Base-by-base conservation (phyloP, 257 asterid genomes). In the Solanum sejunctum region DNA sequence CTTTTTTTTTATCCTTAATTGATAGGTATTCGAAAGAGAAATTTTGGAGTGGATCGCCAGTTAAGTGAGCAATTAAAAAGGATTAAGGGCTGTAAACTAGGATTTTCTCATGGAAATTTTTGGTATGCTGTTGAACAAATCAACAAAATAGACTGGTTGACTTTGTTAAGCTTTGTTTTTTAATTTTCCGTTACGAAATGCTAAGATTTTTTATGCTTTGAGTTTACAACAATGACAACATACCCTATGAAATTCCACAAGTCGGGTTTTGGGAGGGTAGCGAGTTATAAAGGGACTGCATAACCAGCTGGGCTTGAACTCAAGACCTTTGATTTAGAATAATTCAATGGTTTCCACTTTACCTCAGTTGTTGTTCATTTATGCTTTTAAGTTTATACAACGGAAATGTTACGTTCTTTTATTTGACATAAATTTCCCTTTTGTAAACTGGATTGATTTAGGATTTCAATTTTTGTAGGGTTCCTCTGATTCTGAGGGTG, bases 401-500 rank as follows among this genome's bases (percentile, higher is more conserved):
- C 73, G 32, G 51, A 67, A 66, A 26, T 80, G 70, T 84, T 84
- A 28, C 52, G 86, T n/a, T 58, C 49, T 28, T 58, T 11, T 5
- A 15, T 63, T 80, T 13, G 45, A n/a, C 60, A 2, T 23, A 0
- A 17, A 4, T 7, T 47, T 36, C 51, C 63, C 16, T 66, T 28
- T 83, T 32, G 32, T 41, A 55, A 26, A 28, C 39, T 23, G 13
- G 41, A 28, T 9, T 81, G 73, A 70, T 80, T 3, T 58, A 17
- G 26, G 52, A 15, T 64, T 82, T 52, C 8, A 52, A 52, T 71
- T 71, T 77, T 54, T 80, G 49, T 71, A 95, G 98, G 93, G 85
- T 70, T 86, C 92, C 55, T 86, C 91, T 1, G 92, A 89, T 51
- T 86, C 91, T 1, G 92, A 89, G 89, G 91, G 90, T 82, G 85